Base-by-base conservation (phyloP, 805 yeast genomes). In the Tetrapisispora taiwanensis region DNA sequence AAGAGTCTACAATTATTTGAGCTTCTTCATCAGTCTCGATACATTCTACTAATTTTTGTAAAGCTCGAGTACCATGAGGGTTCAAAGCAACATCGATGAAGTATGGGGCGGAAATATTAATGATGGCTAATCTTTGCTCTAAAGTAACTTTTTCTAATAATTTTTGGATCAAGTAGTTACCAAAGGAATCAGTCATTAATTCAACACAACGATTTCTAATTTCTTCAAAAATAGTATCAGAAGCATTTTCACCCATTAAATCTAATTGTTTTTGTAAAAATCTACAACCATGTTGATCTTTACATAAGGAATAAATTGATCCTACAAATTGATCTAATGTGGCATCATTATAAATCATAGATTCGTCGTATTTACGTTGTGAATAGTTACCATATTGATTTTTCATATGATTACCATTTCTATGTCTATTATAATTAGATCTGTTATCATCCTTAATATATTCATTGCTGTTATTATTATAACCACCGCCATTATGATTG, bases 231-330 rank as follows among this genome's bases (percentile, higher is more conserved):
- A 92, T 85, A 58, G 79, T 68, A 27, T 82, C 74, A 8, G 89
- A 82, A 13, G 84, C 85, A 40, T 71, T 67, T n/a, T 69, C 63
- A 28, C 74, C 77, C 10, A 75, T 74, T 38, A 72, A 61, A 53
- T 87, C 95, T 52, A 92, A 71, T 60, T 88, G 95, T 50, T 83
- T 78, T 65, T 90, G 98, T 50, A 90, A 68, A 61, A 84, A 88
- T 47, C 98, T 73, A 60, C 97, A 90, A 8, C 98, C 97, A 60
- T 90, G 96, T 66, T 90, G 97, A 61, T 90, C 98, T 58, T 81
- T 86, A 67, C 97, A 89, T 50, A 92, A 70, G 1, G 84, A 73
- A 58, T 77, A 84, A 43, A 90, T 81, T 46, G 79, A 80, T 38
- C 87, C 87, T 15, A 74, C 66, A 57, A 81, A 84, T 52, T 84